Percentiles rank a stretch among this genome's conserved stretches.
Evolutionary conservation across 164 flowering plant species (phyloP).

Genomic region (Kingdonia uniflora): DNA sequence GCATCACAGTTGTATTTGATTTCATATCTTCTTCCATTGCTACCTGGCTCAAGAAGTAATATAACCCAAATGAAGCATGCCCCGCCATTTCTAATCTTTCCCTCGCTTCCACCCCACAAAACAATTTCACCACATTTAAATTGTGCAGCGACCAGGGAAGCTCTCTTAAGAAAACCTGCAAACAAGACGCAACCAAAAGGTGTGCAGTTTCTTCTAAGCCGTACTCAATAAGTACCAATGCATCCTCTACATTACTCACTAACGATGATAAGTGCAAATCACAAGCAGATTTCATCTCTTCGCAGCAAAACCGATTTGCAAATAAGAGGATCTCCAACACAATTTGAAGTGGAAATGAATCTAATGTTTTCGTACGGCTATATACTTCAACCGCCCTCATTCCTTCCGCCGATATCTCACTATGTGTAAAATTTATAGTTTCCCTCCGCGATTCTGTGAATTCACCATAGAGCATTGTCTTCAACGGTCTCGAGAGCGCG

Average conservation of each 20-base stretch:
- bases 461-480: conserved; percentile 54
- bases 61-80: conserved; percentile 60
- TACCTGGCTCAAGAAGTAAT: conserved; percentile 62
- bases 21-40: conserved; percentile 61
- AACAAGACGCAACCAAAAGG: conserved; percentile 64
- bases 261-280: conserved; percentile 50
- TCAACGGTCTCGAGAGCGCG: conserved; percentile 50
- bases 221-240: conserved; percentile 52
- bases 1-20: conserved; percentile 42
- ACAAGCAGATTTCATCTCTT: conserved; percentile 61
- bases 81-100: conserved; percentile 39
- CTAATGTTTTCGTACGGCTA: conserved; percentile 48
- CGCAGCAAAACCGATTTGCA: conserved; percentile 72
- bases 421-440: conserved; percentile 45
- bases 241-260: conserved; percentile 40
- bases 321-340: conserved; percentile 68
- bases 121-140: conserved; percentile 30
- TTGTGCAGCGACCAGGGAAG: conserved; percentile 47
- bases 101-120: conserved; percentile 44
- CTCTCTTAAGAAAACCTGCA: conserved; percentile 66
- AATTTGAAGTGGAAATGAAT: conserved; percentile 27
- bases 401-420: conserved; percentile 45
- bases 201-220: conserved; percentile 63
- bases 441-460: conserved; percentile 48
- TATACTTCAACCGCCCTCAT: conserved; percentile 58